These are phyloP conservation scores for Fraxinus quadrangulata DNA, from an alignment of 257 asterid genomes.

Conservation along the genomic window DNA sequence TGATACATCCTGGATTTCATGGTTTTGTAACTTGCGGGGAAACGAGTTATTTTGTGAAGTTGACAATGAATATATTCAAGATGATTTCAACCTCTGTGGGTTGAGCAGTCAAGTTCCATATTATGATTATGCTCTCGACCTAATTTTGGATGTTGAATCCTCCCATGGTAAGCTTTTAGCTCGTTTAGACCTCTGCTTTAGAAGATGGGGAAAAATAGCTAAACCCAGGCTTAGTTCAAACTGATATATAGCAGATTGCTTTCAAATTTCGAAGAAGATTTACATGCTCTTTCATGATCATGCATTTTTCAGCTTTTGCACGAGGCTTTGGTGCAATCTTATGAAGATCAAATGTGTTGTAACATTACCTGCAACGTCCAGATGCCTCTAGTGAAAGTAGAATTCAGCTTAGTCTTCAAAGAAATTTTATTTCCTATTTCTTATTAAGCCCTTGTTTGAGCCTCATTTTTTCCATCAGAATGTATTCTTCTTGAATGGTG, in stretches of 20 bases:
- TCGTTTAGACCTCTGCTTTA: conserved; percentile 1
- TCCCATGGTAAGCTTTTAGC: conserved; percentile 48
- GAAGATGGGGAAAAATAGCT: neutral
- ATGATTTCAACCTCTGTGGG: conserved; percentile 68
- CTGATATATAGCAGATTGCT: neutral
- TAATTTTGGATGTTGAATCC: conserved; percentile 66
- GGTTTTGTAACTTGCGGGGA: conserved; percentile 74
- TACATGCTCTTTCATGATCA: neutral
- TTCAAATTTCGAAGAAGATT: neutral
- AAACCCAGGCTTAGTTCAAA: neutral
- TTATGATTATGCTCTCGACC: conserved; percentile 62
- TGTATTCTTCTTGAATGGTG: too few species aligned
- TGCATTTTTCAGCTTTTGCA: neutral
- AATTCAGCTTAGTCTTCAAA: neutral
- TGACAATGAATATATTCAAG: conserved; percentile 66
- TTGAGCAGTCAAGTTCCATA: conserved; percentile 67
- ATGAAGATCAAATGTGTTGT: neutral
- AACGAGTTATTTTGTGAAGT: conserved; percentile 69
- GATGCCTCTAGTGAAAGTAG: neutral
- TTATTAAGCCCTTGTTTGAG: neutral
- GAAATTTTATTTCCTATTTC: neutral
- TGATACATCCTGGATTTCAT: conserved; percentile 67
- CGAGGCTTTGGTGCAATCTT: neutral
- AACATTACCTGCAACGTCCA: neutral
- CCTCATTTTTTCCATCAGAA: too few species aligned